Evolutionary conservation across 176 grass and related monocot genomes (phyloP), one percentile per base, ranked within the genome.

Genomic region (Oryza officinalis): DNA sequence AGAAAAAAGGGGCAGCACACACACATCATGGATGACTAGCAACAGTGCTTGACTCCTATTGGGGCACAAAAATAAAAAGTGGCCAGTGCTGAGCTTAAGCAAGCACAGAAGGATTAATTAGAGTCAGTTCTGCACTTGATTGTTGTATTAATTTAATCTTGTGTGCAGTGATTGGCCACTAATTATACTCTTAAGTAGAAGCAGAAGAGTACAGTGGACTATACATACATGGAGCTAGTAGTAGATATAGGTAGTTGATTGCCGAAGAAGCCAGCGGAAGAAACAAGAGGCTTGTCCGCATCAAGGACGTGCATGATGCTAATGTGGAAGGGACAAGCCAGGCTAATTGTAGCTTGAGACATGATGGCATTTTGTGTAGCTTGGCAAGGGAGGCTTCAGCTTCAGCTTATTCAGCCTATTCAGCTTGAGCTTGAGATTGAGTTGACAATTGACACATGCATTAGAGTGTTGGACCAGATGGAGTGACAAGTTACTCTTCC

Each of bases 281-380:
- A 81, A 81, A 26, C 67, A 35, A 8, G 79, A 81, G 46, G 79
- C 79, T 71, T 71, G 67, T 71, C 66, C 7, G 67, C 46, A 82
- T 68, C 40, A 43, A 73, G 43, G 61, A 67, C 63, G 74, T 74
- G 79, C 60, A 74, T 74, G 73, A 6, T 77, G 52, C 50, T 76
- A 25, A 82, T 71, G 64, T 63, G 2, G 17, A 27, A 38, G 57
- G 57, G 40, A 76, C 52, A 71, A 27, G 13, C 13, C 13, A 27
- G 7, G 8, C 49, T 18, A 41, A 32, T 26, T 33, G 64, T 46
- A 45, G 70, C 69, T 84, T 69, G 63, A 47, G 59, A 20, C 66
- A 88, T 85, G 82, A 89, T 85, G 82, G 17, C 82, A 63, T 65
- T 65, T 71, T 85, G 38, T 60, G 70, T 89, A 33, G 30, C 63